Evolutionary conservation across 1,139 yeast genomes (phyloP).

Genomic region (Pichia sp.): DNA sequence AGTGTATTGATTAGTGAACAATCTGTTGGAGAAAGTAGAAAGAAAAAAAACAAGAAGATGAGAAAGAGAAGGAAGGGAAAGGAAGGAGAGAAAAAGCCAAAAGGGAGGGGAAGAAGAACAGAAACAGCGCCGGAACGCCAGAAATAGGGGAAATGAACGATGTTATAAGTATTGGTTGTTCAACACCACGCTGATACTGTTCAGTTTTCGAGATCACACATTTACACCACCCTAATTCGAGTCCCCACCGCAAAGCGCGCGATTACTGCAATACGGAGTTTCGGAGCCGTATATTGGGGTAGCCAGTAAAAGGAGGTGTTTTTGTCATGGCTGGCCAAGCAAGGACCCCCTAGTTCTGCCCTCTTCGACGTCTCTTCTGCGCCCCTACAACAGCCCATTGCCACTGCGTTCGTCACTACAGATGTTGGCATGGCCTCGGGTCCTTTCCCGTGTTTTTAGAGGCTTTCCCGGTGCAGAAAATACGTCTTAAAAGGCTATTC

Average conservation of each 20-base stretch:
- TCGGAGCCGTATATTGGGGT: conserved; percentile 4
- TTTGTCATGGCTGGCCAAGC: not conserved
- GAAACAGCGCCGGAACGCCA: not conserved
- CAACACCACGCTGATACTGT: not conserved
- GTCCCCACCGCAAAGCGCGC: not conserved
- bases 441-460: not conserved
- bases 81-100: not conserved
- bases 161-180: conserved; percentile 3
- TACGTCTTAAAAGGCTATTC: not conserved
- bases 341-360: not conserved
- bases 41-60: not conserved
- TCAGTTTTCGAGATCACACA: not conserved
- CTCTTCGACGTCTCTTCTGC: not conserved
- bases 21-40: conserved; percentile 1
- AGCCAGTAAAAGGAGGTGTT: conserved; percentile 1
- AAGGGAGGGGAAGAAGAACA: not conserved
- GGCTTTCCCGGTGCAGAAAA: not conserved
- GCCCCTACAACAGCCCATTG: not conserved
- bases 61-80: not conserved
- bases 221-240: not conserved
- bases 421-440: not conserved
- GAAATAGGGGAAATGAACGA: conserved; percentile 5
- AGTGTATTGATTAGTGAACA: conserved; percentile 1
- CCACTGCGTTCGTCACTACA: not conserved
- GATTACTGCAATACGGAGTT: conserved; percentile 1